Evolutionary conservation across 345 rosid genomes (phyloP).

Genomic region (Erodium maritimum): DNA sequence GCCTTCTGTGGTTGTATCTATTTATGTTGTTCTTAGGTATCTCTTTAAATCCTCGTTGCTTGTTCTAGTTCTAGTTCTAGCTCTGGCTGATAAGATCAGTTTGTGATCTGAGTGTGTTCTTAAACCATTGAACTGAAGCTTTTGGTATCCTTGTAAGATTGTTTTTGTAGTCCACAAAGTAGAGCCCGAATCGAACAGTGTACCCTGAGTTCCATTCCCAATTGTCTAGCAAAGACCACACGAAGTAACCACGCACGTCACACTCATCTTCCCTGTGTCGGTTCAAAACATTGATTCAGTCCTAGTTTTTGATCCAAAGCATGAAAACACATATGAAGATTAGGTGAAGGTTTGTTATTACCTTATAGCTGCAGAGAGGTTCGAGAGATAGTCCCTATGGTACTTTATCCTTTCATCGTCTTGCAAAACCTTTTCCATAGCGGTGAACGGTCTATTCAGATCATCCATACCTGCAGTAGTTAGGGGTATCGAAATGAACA

Average conservation of each 20-base stretch:
- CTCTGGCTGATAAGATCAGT: slow-evolving; percentile 9
- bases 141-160: slow-evolving; percentile 79
- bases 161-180: slow-evolving; percentile 62
- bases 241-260: slow-evolving; percentile 58
- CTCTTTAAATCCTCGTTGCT: too few species aligned
- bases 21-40: too few species aligned
- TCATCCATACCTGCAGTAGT: slow-evolving; percentile 95
- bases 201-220: slow-evolving; percentile 97
- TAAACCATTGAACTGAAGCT: slow-evolving; percentile 73
- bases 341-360: slow-evolving; percentile 9
- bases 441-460: slow-evolving; percentile 39
- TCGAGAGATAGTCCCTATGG: slow-evolving; percentile 77
- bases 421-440: slow-evolving; percentile 48
- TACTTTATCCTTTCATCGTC: slow-evolving; percentile 71
- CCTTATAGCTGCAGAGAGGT: slow-evolving; percentile 81
- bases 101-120: slow-evolving; percentile 26
- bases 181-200: slow-evolving; percentile 78
- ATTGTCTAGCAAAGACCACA: slow-evolving; percentile 87
- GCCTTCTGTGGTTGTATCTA: too few species aligned
- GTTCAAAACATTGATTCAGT: not conserved
- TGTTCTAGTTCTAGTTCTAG: not conserved
- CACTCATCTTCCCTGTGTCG: slow-evolving; percentile 49
- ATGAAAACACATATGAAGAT: too few species aligned
- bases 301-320: not conserved
- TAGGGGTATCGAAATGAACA: too few species aligned